Evolutionary conservation across 2,329 filamentous ascomycete species (phyloP), one percentile per base, ranked within the genome.

Genomic region (Cladosporium cucumerinum): DNA sequence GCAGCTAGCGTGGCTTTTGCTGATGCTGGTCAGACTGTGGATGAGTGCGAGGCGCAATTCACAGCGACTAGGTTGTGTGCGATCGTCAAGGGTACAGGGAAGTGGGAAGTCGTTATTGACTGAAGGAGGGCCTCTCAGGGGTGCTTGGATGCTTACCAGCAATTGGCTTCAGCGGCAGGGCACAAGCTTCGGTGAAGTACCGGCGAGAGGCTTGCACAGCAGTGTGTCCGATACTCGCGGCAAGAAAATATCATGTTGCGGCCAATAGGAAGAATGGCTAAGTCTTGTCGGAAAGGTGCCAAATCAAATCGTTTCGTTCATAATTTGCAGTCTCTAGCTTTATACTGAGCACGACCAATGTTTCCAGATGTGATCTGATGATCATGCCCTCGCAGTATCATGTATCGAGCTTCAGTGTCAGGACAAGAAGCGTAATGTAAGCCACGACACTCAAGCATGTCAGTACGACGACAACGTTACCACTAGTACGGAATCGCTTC

Each of bases 381-480:
- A 5, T n/a, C 39, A 46, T 21, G 12, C 10, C 39, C 7, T 21
- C 10, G 10, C 8, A 12, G 39, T 12, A n/a, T 46, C 51, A 62
- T 39, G 23, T 32, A 28, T 68, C 66, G 18, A 87, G 75, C 67
- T 79, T 81, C 71, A 88, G 69, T 4, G 85, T 88, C 71, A 89
- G 78, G 32, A 83, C 84, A 67, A 89, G 79, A 70, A 89, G 77
- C 65, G 81, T 85, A 28, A 83, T 78, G 72, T 89, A 89, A 28
- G 87, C 87, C 14, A 84, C 85, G 18, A 89, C 76, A 71, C 85
- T 88, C 73, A 89, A 74, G 26, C 82, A 84, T 16, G 87, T 88
- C 74, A 89, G 74, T 30, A 87, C 82, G 52, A 87, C 79, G 3
- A 89, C 87, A 8, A 87, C 86, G 74, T 89, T 89, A 34, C 87